A percentile compares a stretch with the other conserved stretches of the same genome.
Conservation (phyloP, 2,329 filamentous ascomycete species). For the Huntiella decipiens region DNA sequence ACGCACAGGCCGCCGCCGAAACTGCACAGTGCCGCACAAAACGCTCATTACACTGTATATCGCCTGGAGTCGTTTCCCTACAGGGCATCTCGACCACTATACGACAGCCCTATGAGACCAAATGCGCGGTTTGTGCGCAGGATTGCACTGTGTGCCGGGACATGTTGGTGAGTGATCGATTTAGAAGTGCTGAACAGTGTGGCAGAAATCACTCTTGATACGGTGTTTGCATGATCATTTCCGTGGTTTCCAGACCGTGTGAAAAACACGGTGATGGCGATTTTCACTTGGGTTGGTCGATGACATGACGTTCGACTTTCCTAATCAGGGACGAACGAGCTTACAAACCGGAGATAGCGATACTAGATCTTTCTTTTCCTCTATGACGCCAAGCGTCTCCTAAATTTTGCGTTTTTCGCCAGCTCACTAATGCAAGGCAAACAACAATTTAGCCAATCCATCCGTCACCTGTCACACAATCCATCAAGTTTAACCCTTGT, state of each 20-base stretch:
- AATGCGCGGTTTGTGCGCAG: constrained; percentile 6
- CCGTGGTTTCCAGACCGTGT: too few species aligned
- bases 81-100: not conserved
- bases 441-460: not conserved
- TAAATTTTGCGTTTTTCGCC: not conserved
- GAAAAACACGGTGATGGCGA: not conserved
- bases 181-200: too few species aligned
- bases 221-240: too few species aligned
- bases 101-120: not conserved
- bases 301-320: too few species aligned
- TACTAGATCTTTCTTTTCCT: too few species aligned
- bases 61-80: not conserved
- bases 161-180: too few species aligned
- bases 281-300: not conserved
- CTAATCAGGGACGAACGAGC: too few species aligned
- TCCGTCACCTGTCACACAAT: not conserved
- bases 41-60: not conserved
- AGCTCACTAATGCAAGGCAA: not conserved
- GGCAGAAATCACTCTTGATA: too few species aligned
- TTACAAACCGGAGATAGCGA: too few species aligned
- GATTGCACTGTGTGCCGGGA: not conserved
- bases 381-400: too few species aligned
- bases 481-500: not conserved
- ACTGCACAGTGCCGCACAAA: constrained; percentile 1
- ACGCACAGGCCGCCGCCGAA: not conserved